A percentile compares a stretch with the other conserved stretches of the same genome.
Conservation (phyloP, 106 monocot genomes). For the Dendrobium huoshanense region DNA sequence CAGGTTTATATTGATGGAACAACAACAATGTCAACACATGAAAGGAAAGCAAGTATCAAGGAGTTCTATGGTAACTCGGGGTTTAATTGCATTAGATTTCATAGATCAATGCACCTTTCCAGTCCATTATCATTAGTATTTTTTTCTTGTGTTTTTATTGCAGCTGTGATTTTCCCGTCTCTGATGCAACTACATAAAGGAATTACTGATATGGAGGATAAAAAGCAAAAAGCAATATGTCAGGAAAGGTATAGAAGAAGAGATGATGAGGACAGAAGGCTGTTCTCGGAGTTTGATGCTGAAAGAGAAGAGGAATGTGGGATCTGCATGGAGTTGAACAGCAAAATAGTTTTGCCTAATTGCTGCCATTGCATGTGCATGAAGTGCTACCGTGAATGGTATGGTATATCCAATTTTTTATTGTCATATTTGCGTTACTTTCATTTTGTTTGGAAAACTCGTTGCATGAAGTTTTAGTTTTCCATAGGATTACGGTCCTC, state of each 20-base stretch:
- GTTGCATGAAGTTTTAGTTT: not conserved
- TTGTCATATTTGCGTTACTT: not conserved
- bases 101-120: not conserved
- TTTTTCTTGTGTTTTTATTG: not conserved
- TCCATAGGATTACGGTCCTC: not conserved
- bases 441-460: not conserved
- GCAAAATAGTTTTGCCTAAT: slow-evolving; percentile 85
- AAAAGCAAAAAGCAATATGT: slow-evolving; percentile 67
- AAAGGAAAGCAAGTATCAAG: slow-evolving; percentile 81
- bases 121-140: not conserved
- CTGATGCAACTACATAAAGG: slow-evolving; percentile 69
- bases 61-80: slow-evolving; percentile 72
- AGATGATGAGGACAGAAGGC: slow-evolving; percentile 36
- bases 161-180: slow-evolving; percentile 70
- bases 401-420: not conserved
- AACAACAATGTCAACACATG: slow-evolving; percentile 79
- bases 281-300: slow-evolving; percentile 47
- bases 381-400: slow-evolving; percentile 81
- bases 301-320: slow-evolving; percentile 90
- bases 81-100: not conserved
- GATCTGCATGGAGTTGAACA: slow-evolving; percentile 88
- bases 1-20: slow-evolving; percentile 84
- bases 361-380: slow-evolving; percentile 83
- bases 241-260: slow-evolving; percentile 63
- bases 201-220: slow-evolving; percentile 86